Base-by-base conservation (phyloP, 441 rosid species). In the Cnidoscolus chayamansa region DNA sequence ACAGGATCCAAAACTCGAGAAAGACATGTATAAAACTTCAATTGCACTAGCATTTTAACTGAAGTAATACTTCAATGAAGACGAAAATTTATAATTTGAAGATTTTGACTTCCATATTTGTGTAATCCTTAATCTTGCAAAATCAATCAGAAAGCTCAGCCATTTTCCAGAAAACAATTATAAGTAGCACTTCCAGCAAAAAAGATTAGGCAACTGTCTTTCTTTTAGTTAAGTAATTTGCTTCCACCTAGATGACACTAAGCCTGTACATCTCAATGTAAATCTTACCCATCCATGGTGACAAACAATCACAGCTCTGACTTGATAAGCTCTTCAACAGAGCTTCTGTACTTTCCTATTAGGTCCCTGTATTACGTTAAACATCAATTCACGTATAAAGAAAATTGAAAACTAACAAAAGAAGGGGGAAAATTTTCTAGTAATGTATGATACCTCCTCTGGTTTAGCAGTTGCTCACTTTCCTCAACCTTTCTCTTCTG, bases 401-500 rank as follows among this genome's bases (percentile, higher is more conserved):
- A 49, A 67, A 62, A 16, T 20, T 32, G 30, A 70, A n/a, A 40
- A 54, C 25, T 20, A 3, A 67, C 57, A 58, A 71, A 70, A 49
- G 47, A 59, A 61, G 57, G 25, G 25, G 25, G 25, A 25, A 25
- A 25, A 25, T 25, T 25, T 50, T 63, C 10, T 67, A 30, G 16
- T 17, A 8, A 57, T 16, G 37, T 62, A 67, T 30, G 20, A 11
- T n/a, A 85, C 98, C 93, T 94, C 75, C 97, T 81, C 69, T 85
- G 95, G 75, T 85, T 88, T 9, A 86, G 81, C 72, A 90, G 64
- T 72, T 83, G 92, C 78, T 88, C 92, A 64, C 85, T 84, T 74
- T 92, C 97, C 72, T 92, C 97, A 40, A 90, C 66, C 79, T 87
- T 90, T 68, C 69, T 62, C 82, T 89, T 90, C 82, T 90, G 98